A percentile compares a stretch with the other conserved stretches of the same genome.
These are phyloP conservation scores for Boletus sp. DNA, from an alignment of 768 basidiomycete species.

Conservation along the genomic window DNA sequence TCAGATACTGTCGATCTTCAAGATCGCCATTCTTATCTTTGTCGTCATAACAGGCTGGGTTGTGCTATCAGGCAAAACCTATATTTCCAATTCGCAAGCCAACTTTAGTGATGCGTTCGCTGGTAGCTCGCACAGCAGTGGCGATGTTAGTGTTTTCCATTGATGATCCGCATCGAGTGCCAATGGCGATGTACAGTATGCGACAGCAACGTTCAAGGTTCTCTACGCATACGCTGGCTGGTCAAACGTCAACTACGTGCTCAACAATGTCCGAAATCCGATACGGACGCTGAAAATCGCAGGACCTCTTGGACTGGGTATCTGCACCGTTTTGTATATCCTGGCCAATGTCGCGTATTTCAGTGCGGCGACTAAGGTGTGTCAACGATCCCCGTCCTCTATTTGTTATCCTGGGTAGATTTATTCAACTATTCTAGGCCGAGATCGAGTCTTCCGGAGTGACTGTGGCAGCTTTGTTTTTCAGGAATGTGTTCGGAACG, in stretches of 20 bases:
- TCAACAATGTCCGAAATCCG: constrained; percentile 46
- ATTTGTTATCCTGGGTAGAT: neutral
- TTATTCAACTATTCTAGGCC: constrained; percentile 21
- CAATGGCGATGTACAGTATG: constrained; percentile 42
- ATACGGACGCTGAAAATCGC: constrained; percentile 62
- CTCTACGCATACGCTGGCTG: constrained; percentile 49
- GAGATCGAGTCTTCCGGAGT: constrained; percentile 49
- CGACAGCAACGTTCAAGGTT: constrained; percentile 60
- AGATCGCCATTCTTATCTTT: constrained; percentile 52
- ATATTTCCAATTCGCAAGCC: constrained; percentile 52
- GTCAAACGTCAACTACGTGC: constrained; percentile 57
- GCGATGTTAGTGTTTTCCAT: constrained; percentile 35
- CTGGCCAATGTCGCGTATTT: constrained; percentile 61
- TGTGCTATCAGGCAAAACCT: constrained; percentile 57
- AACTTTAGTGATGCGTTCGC: constrained; percentile 60
- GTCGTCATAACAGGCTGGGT: constrained; percentile 59
- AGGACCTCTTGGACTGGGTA: constrained; percentile 56
- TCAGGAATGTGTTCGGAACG: constrained; percentile 55
- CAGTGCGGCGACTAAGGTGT: constrained; percentile 33
- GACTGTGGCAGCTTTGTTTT: constrained; percentile 61
- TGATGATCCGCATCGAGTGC: neutral
- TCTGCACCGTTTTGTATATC: constrained; percentile 52
- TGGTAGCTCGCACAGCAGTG: constrained; percentile 52
- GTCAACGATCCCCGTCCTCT: neutral
- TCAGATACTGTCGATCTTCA: constrained; percentile 49